Base-by-base conservation (phyloP, 73 alveolate genomes). In the Paramecium bursaria region DNA sequence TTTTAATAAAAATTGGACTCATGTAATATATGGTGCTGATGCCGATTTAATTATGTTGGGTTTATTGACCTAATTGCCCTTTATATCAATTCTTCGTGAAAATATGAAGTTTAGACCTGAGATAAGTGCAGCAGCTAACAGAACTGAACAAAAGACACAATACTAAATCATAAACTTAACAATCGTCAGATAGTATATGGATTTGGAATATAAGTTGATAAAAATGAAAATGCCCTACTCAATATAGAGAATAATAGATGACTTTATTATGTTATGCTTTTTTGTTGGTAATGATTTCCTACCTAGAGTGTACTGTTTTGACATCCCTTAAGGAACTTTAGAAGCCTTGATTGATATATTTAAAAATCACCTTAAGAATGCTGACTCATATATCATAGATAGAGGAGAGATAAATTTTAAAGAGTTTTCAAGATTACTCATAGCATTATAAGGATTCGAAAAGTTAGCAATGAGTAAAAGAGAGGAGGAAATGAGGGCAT, bases 11-110 rank as follows among this genome's bases (percentile, higher is more conserved):
- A 85, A 95, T 52, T 87, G 95, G 5, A 90, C 94, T 52, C 99
- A 97, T 88, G 92, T 99, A 85, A 92, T 97, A 48, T 97, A 96
- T 88, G 99, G 99, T 1, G 93, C 93, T 21, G 99, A 97, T 86
- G 99, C 99, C 1, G 99, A 97, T 88, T 88, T 97, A 67, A 97
- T 97, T 82, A 95, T 97, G 98, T 93, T 97, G 27, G 95, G 98
- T 13, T 92, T 97, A 57, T 74, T 94, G 19, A 91, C 96, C 51
- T 98, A 97, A 87, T 98, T 95, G 85, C 93, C 95, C 21, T 88
- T 93, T 86, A 94, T 96, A 75, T 86, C 95, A 0, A 95, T 97
- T 54, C 76, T 97, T 48, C 79, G 99, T 82, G 99, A 97, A 91
- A 98, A 96, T 80, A 92, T 91, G 26, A 74, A 79, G 75, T 51